Evolutionary conservation across 768 basidiomycete species (phyloP), one percentile per base, ranked within the genome.

Genomic region (Lanmaoa rubissima): DNA sequence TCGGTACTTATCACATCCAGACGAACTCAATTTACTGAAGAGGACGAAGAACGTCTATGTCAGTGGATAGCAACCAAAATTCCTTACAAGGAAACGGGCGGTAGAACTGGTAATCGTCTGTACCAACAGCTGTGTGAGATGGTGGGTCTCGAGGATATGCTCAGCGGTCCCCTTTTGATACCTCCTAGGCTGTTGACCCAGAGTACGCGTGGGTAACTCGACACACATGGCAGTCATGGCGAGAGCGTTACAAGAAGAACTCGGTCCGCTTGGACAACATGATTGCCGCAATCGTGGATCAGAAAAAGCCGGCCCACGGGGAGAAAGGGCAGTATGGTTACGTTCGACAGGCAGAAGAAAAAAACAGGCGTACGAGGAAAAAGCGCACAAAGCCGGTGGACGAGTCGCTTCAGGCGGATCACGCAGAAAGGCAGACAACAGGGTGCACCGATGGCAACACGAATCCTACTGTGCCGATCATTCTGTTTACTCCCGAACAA

Each of bases 141-240:
- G 75, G 90, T 88, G 48, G 5, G 73, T 66, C 38, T 10, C 16
- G n/a, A 40, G 38, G 11, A 35, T 53, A 46, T n/a, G 16, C 14
- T 35, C 26, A n/a, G 39, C 3, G 11, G 36, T 54, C 19, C n/a
- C 28, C 12, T 19, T 49, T 39, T 64, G 19, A 62, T 36, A 31
- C 24, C 28, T 41, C 17, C 10, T 61, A 91, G 89, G 76, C 75
- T 47, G 72, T 73, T 48, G 86, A 90, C 58, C 85, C 88, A 2
- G 88, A 89, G 59, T 91, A 83, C 63, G 76, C 80, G 0, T 92
- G 90, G 90, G 91, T 91, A 19, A 78, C 76, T 26, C 84, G 90
- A 16, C 90, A 93, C 67, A 91, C 90, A 2, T 93, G 90, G 90
- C 89, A 92, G 61, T 93, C 90, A 16, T 93, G 90, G 90, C 82